A percentile compares a stretch with the other conserved stretches of the same genome.
phyloP scores from a whole-genome alignment of 1,139 yeast genomes.

The Lodderomyces orthopsilosis region DNA sequence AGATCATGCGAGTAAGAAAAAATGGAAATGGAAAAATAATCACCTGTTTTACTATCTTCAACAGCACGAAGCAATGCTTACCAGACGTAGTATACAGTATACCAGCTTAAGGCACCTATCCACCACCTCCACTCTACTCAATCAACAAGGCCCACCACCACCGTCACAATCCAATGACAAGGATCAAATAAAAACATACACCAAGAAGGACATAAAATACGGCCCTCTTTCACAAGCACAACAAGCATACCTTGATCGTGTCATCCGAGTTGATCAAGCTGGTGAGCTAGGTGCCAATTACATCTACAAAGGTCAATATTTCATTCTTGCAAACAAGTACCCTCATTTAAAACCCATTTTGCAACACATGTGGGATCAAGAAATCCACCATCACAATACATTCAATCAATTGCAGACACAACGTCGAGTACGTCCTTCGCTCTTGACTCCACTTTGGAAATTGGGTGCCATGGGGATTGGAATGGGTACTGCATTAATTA shows the following conservation, averaged over 20 bases:
- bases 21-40: neutral
- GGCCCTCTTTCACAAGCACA: slow-evolving; percentile 57
- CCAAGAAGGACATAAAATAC: slow-evolving; percentile 25
- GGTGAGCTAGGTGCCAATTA: slow-evolving; percentile 98
- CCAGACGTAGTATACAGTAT: neutral
- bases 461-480: slow-evolving; percentile 88
- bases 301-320: slow-evolving; percentile 87
- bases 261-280: slow-evolving; percentile 92
- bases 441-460: slow-evolving; percentile 91
- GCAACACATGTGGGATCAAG: slow-evolving; percentile 98
- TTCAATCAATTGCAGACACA: slow-evolving; percentile 74
- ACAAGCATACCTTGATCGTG: slow-evolving; percentile 68
- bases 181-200: slow-evolving; percentile 16
- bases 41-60: neutral
- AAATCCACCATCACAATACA: slow-evolving; percentile 81
- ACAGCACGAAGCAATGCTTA: neutral
- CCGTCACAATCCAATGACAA: neutral
- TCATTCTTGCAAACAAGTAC: slow-evolving; percentile 64
- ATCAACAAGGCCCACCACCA: neutral
- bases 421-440: slow-evolving; percentile 85
- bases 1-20: neutral
- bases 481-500: slow-evolving; percentile 76
- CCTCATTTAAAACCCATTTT: slow-evolving; percentile 73
- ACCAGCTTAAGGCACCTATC: neutral
- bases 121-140: neutral